phyloP scores from a whole-genome alignment of 805 yeast genomes.

The Teunomyces kruisii region DNA sequence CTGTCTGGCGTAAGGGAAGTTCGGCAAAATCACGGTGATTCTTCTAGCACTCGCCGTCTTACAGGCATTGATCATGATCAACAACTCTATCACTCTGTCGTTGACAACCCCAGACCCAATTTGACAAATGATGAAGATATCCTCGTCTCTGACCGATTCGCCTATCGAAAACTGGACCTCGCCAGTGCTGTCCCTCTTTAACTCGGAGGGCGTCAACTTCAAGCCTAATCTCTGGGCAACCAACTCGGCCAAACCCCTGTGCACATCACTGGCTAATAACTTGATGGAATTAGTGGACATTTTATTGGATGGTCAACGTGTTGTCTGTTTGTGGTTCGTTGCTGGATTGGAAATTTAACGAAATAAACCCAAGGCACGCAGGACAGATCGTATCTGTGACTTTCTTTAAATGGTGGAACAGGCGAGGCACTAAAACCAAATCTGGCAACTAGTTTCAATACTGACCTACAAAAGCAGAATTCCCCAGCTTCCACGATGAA shows the following conservation, averaged over 20 bases:
- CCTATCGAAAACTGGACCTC: constrained; percentile 78
- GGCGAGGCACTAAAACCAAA: not conserved
- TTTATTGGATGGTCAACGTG: not conserved
- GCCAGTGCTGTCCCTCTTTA: constrained; percentile 66
- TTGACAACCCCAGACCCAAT: constrained; percentile 78
- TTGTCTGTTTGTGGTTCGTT: constrained; percentile 5
- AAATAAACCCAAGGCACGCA: not conserved
- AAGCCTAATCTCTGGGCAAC: constrained; percentile 63
- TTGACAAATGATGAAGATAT: constrained; percentile 75
- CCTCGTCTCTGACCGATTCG: constrained; percentile 84
- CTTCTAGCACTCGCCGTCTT: constrained; percentile 80
- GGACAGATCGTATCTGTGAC: not conserved
- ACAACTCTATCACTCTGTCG: constrained; percentile 69
- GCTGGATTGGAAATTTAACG: not conserved
- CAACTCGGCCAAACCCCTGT: constrained; percentile 66
- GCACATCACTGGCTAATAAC: constrained; percentile 65
- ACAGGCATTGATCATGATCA: constrained; percentile 81
- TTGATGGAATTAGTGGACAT: constrained; percentile 77
- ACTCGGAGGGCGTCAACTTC: constrained; percentile 58
- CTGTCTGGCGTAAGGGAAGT: constrained; percentile 86
- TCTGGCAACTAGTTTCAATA: not conserved
- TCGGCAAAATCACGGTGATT: constrained; percentile 80
- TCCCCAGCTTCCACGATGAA: not conserved
- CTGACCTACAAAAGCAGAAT: not conserved
- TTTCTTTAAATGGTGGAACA: not conserved